Evolutionary conservation across 2,329 filamentous ascomycete genomes (phyloP), one percentile per base, ranked within the genome.

Genomic region (Tricladium varicosporioides): DNA sequence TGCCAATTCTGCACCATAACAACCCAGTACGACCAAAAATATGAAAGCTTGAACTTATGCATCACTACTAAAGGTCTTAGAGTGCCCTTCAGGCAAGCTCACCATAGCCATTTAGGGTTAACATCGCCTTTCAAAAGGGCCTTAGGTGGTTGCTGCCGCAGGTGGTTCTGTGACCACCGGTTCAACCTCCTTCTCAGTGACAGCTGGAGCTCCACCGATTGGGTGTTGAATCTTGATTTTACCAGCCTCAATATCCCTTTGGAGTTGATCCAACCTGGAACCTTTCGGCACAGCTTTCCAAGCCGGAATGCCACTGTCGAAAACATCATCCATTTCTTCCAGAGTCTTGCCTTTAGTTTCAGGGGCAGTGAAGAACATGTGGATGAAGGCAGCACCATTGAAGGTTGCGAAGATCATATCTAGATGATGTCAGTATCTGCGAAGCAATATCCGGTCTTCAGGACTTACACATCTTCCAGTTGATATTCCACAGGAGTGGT

Each of bases 251-350:
- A 82, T 82, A 57, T 80, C 75, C 47, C 69, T 72, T 64, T 76
- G 69, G 5, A 82, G 60, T 43, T 73, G 65, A 45, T 82, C 79
- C 31, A 82, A 71, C 19, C 78, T 70, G 42, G 75, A 78, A 5
- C 63, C 66, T 64, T 74, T 76, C 51, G 60, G 57, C 9, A 60
- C 69, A 5, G 72, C 76, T 70, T 78, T 80, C 85, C 85, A 88
- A 2, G 85, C 81, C 1, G 80, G 80, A 1, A 76, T 68, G 0
- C 80, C 81, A 7, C 79, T 78, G 63, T 83, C 78, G 69, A 92
- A 92, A 61, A 92, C 85, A 13, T 83, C 82, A 62, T 89, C 87
- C 71, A 91, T 86, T 69, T 92, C 88, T 68, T 92, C 89, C 1
- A 92, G 81, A 0, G 87, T 88, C 72, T 85, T 89, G 11, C 87